Conservation (phyloP, 148 eudicot genomes). For the Vaccinium myrtillus region DNA sequence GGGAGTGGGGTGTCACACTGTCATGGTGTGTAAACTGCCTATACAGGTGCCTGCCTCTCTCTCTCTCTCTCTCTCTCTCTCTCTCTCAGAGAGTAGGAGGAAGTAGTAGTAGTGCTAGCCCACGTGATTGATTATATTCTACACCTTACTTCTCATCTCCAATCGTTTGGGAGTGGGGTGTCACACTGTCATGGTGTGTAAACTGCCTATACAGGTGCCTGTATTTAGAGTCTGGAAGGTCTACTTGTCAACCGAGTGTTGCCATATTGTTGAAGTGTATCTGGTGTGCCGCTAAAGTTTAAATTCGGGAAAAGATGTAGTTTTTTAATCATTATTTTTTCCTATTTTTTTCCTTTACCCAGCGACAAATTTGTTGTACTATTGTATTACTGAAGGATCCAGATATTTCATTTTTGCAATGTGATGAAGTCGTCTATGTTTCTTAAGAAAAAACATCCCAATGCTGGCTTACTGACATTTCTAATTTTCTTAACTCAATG, state of each 20-base stretch:
- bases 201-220: background rate
- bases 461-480: background rate
- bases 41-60: background rate
- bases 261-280: background rate
- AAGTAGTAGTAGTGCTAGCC: background rate
- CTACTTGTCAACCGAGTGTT: background rate
- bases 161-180: background rate
- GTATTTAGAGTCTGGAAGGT: background rate
- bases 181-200: background rate
- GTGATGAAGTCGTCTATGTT: too few relatives aligned
- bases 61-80: conserved; percentile 4
- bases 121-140: background rate
- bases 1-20: background rate
- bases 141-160: background rate
- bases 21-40: background rate
- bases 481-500: conserved; percentile 9
- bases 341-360: background rate
- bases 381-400: background rate
- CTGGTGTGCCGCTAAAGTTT: too few relatives aligned
- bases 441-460: too few relatives aligned
- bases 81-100: too few relatives aligned
- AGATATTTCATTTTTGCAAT: background rate
- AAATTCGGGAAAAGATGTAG: background rate
- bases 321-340: background rate
- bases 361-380: background rate